A percentile compares a stretch with the other conserved stretches of the same genome.
These are phyloP conservation scores for Guyanaporus albipodus DNA, from an alignment of 768 basidiomycete species.

Conservation along the genomic window DNA sequence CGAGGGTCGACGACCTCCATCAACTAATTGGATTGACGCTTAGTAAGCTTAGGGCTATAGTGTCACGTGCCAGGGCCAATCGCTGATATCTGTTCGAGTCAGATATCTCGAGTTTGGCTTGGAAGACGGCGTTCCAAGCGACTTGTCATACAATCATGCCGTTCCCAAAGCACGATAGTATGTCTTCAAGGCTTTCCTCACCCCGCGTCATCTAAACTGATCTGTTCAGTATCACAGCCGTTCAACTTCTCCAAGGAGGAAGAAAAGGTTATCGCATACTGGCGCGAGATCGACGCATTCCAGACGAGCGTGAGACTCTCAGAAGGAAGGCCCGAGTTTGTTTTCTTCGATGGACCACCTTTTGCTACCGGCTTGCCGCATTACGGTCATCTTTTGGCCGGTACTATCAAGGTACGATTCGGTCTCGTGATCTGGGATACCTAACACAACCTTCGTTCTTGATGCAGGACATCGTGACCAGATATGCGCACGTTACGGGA, in stretches of 20 bases:
- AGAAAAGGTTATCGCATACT: constrained; percentile 84
- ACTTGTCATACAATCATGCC: constrained; percentile 42
- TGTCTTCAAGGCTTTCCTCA: constrained; percentile 28
- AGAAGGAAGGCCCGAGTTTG: constrained; percentile 83
- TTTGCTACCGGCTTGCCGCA: constrained; percentile 97
- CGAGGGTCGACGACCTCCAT: constrained; percentile 53
- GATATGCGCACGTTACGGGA: constrained; percentile 91
- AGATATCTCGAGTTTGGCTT: neutral
- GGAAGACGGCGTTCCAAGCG: neutral
- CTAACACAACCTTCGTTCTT: neutral
- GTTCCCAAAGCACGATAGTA: constrained; percentile 70
- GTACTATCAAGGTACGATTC: constrained; percentile 81
- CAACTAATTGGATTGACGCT: no score
- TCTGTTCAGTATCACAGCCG: constrained; percentile 54
- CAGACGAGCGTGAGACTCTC: constrained; percentile 90
- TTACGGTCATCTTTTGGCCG: constrained; percentile 91
- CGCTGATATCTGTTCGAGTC: no score
- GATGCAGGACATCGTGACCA: constrained; percentile 91
- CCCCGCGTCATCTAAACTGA: constrained; percentile 6
- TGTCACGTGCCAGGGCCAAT: no score
- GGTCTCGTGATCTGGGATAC: neutral
- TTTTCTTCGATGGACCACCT: constrained; percentile 97
- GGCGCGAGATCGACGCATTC: constrained; percentile 98
- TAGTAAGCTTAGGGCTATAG: no score
- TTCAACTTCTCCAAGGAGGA: constrained; percentile 90